Conservation (phyloP, 208 protist genomes). For the Blechomonas ayalai region DNA sequence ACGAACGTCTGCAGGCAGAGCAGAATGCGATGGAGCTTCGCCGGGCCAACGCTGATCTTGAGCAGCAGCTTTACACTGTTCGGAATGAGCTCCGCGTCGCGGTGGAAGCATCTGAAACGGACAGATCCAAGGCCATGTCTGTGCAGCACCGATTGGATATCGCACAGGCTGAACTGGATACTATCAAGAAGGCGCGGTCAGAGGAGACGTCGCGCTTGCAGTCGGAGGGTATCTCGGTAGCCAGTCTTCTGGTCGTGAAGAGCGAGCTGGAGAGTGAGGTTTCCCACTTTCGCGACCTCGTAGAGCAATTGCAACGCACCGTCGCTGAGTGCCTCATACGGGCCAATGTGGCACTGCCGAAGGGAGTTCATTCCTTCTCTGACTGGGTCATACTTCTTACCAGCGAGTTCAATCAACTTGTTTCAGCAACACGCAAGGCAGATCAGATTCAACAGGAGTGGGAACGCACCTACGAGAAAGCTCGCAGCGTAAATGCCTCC, state of each 20-base stretch:
- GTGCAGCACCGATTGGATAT: too few relatives aligned
- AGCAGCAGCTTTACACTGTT: too few relatives aligned
- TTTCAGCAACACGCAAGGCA: slow-evolving; percentile 6
- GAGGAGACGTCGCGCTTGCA: too few relatives aligned
- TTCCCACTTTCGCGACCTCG: slow-evolving; percentile 2
- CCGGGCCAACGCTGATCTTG: too few relatives aligned
- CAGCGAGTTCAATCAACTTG: slow-evolving; percentile 25
- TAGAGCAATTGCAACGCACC: slow-evolving; percentile 15
- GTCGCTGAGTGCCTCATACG: slow-evolving; percentile 15
- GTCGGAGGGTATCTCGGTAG: not conserved
- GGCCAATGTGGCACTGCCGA: slow-evolving; percentile 3
- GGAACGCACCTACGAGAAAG: slow-evolving; percentile 80
- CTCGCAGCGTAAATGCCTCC: slow-evolving; percentile 52
- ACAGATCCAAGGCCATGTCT: too few relatives aligned
- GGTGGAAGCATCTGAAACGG: too few relatives aligned
- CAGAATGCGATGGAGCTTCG: too few relatives aligned
- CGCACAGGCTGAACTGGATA: too few relatives aligned
- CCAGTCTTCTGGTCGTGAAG: slow-evolving; percentile 7
- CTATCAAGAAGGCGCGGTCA: too few relatives aligned
- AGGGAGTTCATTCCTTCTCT: slow-evolving; percentile 8
- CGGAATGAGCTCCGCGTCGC: too few relatives aligned
- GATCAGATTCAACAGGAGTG: slow-evolving; percentile 48
- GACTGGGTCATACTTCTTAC: slow-evolving; percentile 30
- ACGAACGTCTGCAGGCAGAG: too few relatives aligned
- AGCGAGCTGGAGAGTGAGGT: slow-evolving; percentile 11